Conservation (phyloP, 192 early-diverging fungal species). For the Lunasporangiospora selenospora region DNA sequence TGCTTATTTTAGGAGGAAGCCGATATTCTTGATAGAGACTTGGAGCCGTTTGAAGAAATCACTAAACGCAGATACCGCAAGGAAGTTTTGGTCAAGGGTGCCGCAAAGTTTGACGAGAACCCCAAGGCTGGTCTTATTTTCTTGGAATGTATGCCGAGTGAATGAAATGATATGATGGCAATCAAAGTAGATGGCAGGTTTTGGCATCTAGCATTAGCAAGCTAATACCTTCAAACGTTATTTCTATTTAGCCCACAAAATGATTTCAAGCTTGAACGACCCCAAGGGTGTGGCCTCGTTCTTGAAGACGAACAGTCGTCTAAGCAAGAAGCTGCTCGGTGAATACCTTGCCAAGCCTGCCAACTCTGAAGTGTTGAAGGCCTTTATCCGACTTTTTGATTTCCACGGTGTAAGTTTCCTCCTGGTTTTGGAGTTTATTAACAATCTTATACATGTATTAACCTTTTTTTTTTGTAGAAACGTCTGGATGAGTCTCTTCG, state of each 20-base stretch:
- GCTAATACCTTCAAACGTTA: not conserved
- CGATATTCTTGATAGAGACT: slow-evolving; percentile 11
- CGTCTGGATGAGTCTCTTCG: slow-evolving; percentile 94
- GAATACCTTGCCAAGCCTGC: slow-evolving; percentile 89
- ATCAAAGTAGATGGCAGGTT: too few relatives aligned
- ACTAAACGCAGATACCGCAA: slow-evolving; percentile 71
- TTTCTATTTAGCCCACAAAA: slow-evolving; percentile 31
- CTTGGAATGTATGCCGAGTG: slow-evolving; percentile 64
- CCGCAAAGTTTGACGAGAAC: slow-evolving; percentile 83
- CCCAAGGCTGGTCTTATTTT: slow-evolving; percentile 88
- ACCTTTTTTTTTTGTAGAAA: slow-evolving; percentile 60
- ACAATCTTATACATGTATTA: not conserved
- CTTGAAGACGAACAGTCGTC: slow-evolving; percentile 78
- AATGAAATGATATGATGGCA: not conserved
- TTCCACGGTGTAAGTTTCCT: slow-evolving; percentile 74
- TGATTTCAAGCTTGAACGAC: slow-evolving; percentile 51
- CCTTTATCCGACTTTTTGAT: slow-evolving; percentile 86
- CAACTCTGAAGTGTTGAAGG: slow-evolving; percentile 84
- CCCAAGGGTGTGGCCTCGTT: slow-evolving; percentile 74
- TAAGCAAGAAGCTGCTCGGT: slow-evolving; percentile 88
- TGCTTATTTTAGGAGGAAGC: slow-evolving; percentile 43
- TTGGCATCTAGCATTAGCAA: not conserved
- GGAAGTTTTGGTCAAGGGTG: slow-evolving; percentile 78
- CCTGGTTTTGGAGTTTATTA: not conserved
- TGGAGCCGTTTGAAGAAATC: slow-evolving; percentile 40